Evolutionary conservation across 139 green algal genomes (phyloP), one percentile per base, ranked within the genome.

Genomic region (Parachlorella kessleri): DNA sequence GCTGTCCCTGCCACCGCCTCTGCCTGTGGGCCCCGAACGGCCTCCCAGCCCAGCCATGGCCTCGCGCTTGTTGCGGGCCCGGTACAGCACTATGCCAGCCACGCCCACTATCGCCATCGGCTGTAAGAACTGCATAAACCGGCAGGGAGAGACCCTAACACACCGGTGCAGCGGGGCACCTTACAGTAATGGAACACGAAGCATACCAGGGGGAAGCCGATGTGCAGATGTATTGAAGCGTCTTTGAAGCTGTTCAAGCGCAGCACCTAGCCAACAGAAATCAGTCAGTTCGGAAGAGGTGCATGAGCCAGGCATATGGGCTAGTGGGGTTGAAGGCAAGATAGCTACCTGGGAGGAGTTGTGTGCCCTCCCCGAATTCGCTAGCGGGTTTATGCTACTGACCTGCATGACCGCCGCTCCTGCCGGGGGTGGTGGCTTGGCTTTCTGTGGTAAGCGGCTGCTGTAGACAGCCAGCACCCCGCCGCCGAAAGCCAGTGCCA

Each of bases 51-150:
- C 36, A 4, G 37, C 36, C 68, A 32, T 10, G 36, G 37, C 68
- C 36, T 3, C 33, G 48, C 75, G 66, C 9, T 35, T 24, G 2
- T 40, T 6, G 2, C 75, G 64, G 6, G 78, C 42, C 3, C 66
- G 48, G 28, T 71, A 39, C 32, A 84, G 35, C 53, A 77, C 78
- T 6, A 84, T 24, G 0, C 38, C 78, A 3, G 63, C 78, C n/a
- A 84, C 78, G 1, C 33, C 28, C 5, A 68, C 32, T 48, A 84
- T 79, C 32, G 32, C 53, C 0, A 71, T 7, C 0, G 78, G 78
- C 66, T 84, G 78, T 7, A 83, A 32, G 38, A 80, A 26, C 75
- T 80, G 64, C 75, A 73, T 42, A n/a, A n/a, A n/a, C 38, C 24
- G 7, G 40, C 40, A 65, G 40, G 36, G 36, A 21, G 35, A 6